These are phyloP conservation scores for Rhynchosporium graminicola DNA, from an alignment of 2,329 filamentous ascomycete genomes.

Conservation along the genomic window DNA sequence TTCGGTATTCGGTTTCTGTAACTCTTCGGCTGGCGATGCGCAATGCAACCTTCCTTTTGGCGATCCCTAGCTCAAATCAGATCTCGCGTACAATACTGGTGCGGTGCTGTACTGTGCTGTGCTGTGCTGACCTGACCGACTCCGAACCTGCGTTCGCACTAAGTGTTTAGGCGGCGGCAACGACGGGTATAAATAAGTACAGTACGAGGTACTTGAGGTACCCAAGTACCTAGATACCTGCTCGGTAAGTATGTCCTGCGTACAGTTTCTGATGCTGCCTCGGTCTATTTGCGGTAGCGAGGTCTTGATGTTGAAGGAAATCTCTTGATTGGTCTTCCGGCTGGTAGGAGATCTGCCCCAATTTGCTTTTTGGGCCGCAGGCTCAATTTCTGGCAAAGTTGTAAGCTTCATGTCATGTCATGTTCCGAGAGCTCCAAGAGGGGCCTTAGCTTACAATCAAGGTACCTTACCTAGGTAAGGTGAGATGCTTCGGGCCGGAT, in stretches of 20 bases:
- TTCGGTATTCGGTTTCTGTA: not conserved
- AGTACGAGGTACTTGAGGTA: too few species aligned
- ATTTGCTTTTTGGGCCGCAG: not conserved
- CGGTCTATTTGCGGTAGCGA: not conserved
- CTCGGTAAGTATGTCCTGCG: too few species aligned
- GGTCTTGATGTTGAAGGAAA: not conserved
- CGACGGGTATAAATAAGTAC: not conserved
- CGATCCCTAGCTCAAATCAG: too few species aligned
- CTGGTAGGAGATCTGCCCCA: not conserved
- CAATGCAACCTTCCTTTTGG: too few species aligned
- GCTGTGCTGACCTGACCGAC: not conserved
- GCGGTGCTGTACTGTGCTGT: not conserved
- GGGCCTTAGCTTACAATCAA: constrained; percentile 3
- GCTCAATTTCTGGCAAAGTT: constrained; percentile 8
- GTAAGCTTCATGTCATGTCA: not conserved
- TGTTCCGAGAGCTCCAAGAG: not conserved
- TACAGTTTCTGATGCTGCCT: not conserved
- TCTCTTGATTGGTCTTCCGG: not conserved
- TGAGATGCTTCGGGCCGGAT: constrained; percentile 5
- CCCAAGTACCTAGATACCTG: too few species aligned
- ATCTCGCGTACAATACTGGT: too few species aligned
- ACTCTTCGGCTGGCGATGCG: not conserved
- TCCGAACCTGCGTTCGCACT: not conserved
- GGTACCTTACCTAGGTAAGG: not conserved
- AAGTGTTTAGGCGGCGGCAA: constrained; percentile 9